Base-by-base conservation (phyloP, 2,329 filamentous ascomycete species). In the Westerdykella sp. region DNA sequence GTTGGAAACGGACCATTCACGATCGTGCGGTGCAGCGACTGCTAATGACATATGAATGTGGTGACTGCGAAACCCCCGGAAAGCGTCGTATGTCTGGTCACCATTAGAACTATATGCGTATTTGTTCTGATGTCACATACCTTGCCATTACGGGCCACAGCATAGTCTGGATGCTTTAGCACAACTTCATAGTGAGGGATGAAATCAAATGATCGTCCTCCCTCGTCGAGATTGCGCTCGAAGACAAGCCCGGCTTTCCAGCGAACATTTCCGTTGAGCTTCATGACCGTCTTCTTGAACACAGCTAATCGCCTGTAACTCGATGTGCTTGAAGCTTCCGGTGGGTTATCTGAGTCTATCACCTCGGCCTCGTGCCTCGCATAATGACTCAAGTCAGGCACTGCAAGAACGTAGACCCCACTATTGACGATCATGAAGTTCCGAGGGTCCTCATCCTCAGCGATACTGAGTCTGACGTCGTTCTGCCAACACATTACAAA, bases 231-330 rank as follows among this genome's bases (percentile, higher is more conserved):
- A 50, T 91, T 86, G 37, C 85, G 82, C 67, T 98, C 93, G 61
- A 98, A 98, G 39, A 95, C 87, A 32, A 98, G 73, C 0, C 93
- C 94, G 12, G 86, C 83, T 60, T 91, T 78, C 87, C 89, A 96
- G 66, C 88, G 85, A 1, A 98, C 93, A 59, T 93, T 94, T 12
- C 93, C 93, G 3, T 93, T 97, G 11, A 98, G 76, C 68, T 98
- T 98, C 91, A 98, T 97, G 40, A 95, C 81, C 3, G 97, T 93
- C 69, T 98, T 98, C 68, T 95, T 95, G 75, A 98, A 98, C 1
- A 83, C 76, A n/a, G 89, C 85, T 2, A 84, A 81, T 30, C 84
- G 79, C 55, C 81, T 86, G 57, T 78, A 75, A 52, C 77, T 82
- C 46, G 81, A 84, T 12, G 80, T 78, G 40, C 76, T 79, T 2